Conservation (phyloP, 148 eudicot genomes). For the Pouteria glomerata region DNA sequence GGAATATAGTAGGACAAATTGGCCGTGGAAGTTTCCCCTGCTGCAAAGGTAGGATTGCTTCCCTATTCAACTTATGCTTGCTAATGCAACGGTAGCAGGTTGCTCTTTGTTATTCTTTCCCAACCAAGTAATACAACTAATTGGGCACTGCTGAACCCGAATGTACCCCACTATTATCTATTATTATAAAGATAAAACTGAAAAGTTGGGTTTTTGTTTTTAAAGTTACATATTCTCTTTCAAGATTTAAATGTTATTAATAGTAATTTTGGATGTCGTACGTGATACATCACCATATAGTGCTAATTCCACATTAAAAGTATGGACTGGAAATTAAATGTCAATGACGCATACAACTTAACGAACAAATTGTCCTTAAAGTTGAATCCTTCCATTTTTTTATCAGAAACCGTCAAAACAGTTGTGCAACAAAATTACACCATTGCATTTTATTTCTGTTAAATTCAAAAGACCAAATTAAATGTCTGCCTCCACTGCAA, state of each 20-base stretch:
- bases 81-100: background rate
- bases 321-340: background rate
- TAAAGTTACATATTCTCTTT: background rate
- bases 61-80: background rate
- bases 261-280: background rate
- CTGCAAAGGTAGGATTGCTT: background rate
- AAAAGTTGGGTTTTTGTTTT: background rate
- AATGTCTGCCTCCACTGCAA: no score
- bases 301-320: background rate
- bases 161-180: background rate
- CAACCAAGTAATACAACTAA: background rate
- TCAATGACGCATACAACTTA: background rate
- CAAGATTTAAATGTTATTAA: background rate
- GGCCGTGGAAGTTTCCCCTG: background rate
- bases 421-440: no score
- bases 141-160: background rate
- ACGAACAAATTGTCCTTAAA: background rate
- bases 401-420: background rate
- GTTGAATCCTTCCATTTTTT: background rate
- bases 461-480: no score
- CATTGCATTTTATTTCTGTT: no score
- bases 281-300: background rate
- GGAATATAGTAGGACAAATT: background rate
- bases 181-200: background rate
- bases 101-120: background rate